These are phyloP conservation scores for Saturnispora bothae DNA, from an alignment of 805 yeast species.

Conservation along the genomic window DNA sequence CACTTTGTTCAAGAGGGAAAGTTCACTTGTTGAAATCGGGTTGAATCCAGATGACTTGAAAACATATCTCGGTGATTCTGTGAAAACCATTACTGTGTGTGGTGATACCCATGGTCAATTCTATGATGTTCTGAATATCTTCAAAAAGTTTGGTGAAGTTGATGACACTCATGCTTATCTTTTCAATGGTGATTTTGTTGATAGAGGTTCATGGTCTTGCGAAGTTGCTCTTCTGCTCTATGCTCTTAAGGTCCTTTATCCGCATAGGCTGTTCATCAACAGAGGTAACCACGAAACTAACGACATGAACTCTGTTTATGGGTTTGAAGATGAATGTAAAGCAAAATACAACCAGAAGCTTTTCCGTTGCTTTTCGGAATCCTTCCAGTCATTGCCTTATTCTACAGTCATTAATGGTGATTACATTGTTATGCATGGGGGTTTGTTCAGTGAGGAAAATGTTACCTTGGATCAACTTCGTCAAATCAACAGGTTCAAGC, in stretches of 20 bases:
- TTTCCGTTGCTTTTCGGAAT: slow-evolving; percentile 74
- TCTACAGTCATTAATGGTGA: slow-evolving; percentile 71
- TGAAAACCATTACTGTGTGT: slow-evolving; percentile 62
- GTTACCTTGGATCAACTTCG: slow-evolving; percentile 68
- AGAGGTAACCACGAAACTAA: slow-evolving; percentile 96
- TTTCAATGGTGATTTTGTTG: slow-evolving; percentile 97
- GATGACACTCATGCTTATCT: slow-evolving; percentile 57
- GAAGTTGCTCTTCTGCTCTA: slow-evolving; percentile 83
- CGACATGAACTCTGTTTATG: slow-evolving; percentile 94
- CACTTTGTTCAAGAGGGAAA: slow-evolving; percentile 52
- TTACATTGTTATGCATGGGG: slow-evolving; percentile 92
- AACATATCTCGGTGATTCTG: slow-evolving; percentile 21
- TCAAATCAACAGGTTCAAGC: slow-evolving; percentile 52
- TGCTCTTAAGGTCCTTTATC: slow-evolving; percentile 66
- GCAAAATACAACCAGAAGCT: slow-evolving; percentile 74
- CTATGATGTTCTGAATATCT: slow-evolving; percentile 77
- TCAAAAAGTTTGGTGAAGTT: slow-evolving; percentile 65
- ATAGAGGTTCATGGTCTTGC: slow-evolving; percentile 96
- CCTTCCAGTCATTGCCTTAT: slow-evolving; percentile 78
- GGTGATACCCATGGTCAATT: slow-evolving; percentile 99
- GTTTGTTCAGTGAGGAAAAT: slow-evolving; percentile 70
- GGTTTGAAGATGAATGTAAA: slow-evolving; percentile 93
- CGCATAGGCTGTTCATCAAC: slow-evolving; percentile 61
- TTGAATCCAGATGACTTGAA: slow-evolving; percentile 32
- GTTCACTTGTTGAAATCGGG: slow-evolving; percentile 64